Evolutionary conservation across 257 asterid species (phyloP).

Genomic region (Nicotiana sylvestris): DNA sequence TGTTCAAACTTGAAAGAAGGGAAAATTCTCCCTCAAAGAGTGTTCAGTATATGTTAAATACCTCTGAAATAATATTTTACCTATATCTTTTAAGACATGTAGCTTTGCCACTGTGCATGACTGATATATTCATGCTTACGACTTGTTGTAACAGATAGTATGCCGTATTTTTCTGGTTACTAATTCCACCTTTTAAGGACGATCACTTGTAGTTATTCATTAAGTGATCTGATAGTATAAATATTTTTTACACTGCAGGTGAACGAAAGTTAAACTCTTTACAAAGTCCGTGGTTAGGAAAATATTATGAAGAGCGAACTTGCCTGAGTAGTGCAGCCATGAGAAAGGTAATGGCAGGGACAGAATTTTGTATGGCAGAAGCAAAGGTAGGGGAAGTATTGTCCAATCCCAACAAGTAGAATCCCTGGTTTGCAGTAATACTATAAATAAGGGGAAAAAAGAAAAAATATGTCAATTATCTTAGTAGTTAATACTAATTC

Average conservation of each 20-base stretch:
- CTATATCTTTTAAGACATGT: too few relatives aligned
- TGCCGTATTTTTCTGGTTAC: too few relatives aligned
- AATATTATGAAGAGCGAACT: background rate
- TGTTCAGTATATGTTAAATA: too few relatives aligned
- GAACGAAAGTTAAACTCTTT: too few relatives aligned
- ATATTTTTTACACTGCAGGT: too few relatives aligned
- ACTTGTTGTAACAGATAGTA: too few relatives aligned
- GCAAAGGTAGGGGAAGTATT: conserved; percentile 96
- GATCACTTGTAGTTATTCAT: background rate
- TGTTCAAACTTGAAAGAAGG: too few relatives aligned
- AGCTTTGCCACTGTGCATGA: background rate
- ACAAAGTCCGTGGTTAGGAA: too few relatives aligned
- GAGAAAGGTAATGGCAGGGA: conserved; percentile 94
- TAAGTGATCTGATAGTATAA: background rate
- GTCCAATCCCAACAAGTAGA: conserved; percentile 91
- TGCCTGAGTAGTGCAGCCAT: conserved; percentile 87
- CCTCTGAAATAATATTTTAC: too few relatives aligned
- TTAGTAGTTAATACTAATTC: background rate
- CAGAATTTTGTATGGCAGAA: conserved; percentile 93
- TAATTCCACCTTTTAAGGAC: too few relatives aligned
- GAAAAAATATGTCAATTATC: background rate
- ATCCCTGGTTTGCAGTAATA: conserved; percentile 94
- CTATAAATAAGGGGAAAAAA: conserved; percentile 23
- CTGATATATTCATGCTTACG: background rate
- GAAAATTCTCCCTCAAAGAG: too few relatives aligned